Conservation (phyloP, 2,329 filamentous ascomycete species). For the Aureobasidium sp. region DNA sequence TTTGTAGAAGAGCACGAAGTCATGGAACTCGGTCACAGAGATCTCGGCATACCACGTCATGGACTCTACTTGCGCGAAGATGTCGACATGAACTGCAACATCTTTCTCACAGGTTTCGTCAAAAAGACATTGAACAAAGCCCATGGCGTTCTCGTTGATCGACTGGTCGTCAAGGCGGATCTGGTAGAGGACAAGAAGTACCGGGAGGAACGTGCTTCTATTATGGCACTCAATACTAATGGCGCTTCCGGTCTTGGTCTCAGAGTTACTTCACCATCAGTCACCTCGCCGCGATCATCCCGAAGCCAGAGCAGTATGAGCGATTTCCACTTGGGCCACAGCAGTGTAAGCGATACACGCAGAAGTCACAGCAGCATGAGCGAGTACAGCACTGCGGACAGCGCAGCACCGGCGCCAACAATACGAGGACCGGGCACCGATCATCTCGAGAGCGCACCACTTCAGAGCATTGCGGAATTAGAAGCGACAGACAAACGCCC, state of each 20-base stretch:
- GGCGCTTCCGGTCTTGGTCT: neutral
- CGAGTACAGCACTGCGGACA: neutral
- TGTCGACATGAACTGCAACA: slow-evolving; percentile 73
- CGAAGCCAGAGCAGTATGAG: slow-evolving; percentile 4
- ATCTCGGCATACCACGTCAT: slow-evolving; percentile 52
- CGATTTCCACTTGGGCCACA: neutral
- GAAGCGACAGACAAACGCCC: neutral
- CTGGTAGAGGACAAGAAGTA: slow-evolving; percentile 17
- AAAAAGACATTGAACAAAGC: slow-evolving; percentile 75
- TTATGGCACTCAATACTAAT: neutral
- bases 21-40: slow-evolving; percentile 46
- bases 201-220: slow-evolving; percentile 5
- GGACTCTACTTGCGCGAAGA: slow-evolving; percentile 82
- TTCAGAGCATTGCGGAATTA: slow-evolving; percentile 7
- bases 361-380: slow-evolving; percentile 11
- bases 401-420: neutral
- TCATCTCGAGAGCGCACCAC: neutral
- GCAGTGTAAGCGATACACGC: neutral
- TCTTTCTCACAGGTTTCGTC: slow-evolving; percentile 68
- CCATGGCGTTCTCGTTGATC: slow-evolving; percentile 62
- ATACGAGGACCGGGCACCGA: neutral
- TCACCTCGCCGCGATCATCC: neutral
- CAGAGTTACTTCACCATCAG: neutral
- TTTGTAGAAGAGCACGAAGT: slow-evolving; percentile 60
- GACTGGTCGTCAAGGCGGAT: slow-evolving; percentile 20